Evolutionary conservation across 1,284 basidiomycete genomes (phyloP).

Genomic region (Trichosporon faecale): DNA sequence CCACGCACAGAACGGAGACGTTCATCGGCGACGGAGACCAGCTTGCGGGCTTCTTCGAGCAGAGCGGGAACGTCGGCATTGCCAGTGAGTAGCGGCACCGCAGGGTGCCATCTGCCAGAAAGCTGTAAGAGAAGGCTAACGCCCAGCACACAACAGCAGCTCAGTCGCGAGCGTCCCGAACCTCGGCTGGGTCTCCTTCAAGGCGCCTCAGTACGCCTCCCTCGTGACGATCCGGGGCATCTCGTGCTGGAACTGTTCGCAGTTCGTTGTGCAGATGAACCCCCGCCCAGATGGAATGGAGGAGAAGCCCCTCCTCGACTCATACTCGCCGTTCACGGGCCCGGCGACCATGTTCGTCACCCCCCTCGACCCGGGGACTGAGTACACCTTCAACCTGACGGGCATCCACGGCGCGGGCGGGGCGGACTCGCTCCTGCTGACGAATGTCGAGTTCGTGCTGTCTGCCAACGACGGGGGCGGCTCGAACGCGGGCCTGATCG

Average conservation of each 20-base stretch:
- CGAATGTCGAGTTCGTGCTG: neutral
- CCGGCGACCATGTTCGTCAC: neutral
- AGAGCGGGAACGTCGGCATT: neutral
- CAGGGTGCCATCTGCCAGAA: too few relatives aligned
- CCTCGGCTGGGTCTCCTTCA: neutral
- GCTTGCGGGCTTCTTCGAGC: neutral
- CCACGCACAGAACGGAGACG: neutral
- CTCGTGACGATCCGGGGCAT: neutral
- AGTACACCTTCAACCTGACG: neutral
- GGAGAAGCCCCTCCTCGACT: neutral
- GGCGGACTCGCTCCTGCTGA: neutral
- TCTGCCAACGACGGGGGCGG: neutral
- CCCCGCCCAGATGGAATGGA: neutral
- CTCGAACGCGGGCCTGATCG: neutral
- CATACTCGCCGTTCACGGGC: neutral
- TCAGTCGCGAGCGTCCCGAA: neutral
- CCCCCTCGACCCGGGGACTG: neutral
- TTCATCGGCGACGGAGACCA: neutral
- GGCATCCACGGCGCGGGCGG: neutral
- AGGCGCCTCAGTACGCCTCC: slow-evolving; percentile 3
- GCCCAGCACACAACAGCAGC: neutral
- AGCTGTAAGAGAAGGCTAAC: neutral
- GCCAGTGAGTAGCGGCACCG: neutral
- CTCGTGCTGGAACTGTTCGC: slow-evolving; percentile 1
- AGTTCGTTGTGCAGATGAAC: neutral